Conservation (phyloP, 2,329 filamentous ascomycete species). For the Penicillium palitans region DNA sequence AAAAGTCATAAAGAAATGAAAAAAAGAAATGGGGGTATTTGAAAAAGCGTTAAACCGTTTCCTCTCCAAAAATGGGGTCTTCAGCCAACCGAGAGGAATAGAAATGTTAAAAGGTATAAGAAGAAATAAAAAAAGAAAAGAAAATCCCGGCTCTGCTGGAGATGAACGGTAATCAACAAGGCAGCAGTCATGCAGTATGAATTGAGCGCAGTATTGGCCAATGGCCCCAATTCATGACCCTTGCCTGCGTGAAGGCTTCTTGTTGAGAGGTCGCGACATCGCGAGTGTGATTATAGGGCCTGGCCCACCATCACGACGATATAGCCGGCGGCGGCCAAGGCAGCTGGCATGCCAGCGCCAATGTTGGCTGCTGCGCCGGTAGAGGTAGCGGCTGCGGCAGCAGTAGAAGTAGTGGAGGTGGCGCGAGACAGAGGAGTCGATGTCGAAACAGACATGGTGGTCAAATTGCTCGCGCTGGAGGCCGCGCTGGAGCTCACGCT, state of each 20-base stretch:
- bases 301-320: slow-evolving; percentile 40
- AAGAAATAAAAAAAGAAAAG: slow-evolving; percentile 21
- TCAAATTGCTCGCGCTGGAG: slow-evolving; percentile 4
- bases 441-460: slow-evolving; percentile 20
- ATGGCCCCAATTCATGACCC: neutral
- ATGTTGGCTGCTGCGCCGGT: slow-evolving; percentile 24
- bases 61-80: slow-evolving; percentile 23
- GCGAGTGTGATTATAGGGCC: slow-evolving; percentile 30
- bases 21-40: slow-evolving; percentile 34
- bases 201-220: neutral
- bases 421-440: slow-evolving; percentile 23
- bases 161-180: slow-evolving; percentile 20
- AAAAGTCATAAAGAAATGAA: slow-evolving; percentile 25
- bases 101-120: slow-evolving; percentile 19
- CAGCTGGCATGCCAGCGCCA: slow-evolving; percentile 31
- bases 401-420: slow-evolving; percentile 14
- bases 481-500: neutral
- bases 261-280: neutral
- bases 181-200: slow-evolving; percentile 5
- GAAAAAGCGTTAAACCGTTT: slow-evolving; percentile 27
- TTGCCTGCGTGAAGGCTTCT: slow-evolving; percentile 1
- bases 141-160: slow-evolving; percentile 25
- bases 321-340: slow-evolving; percentile 37
- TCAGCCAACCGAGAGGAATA: slow-evolving; percentile 25
- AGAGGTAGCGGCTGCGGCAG: slow-evolving; percentile 17